These are phyloP conservation scores for Globisporangium viniferum DNA, from an alignment of 352 stramenopile genomes.

Conservation along the genomic window DNA sequence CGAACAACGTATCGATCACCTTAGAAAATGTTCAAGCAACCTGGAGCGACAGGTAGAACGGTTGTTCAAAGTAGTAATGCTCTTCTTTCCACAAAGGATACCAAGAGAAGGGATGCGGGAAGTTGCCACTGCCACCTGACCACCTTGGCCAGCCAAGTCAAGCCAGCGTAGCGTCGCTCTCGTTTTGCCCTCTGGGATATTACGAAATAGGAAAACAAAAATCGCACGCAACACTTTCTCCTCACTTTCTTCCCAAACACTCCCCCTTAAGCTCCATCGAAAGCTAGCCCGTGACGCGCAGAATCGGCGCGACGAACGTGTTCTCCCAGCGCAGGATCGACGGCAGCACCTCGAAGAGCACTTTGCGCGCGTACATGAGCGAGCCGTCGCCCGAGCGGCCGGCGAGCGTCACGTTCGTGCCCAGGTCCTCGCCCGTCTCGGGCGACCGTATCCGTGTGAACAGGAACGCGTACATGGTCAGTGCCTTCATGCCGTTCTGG, in stretches of 20 bases:
- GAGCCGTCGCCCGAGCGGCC: conserved; percentile 28
- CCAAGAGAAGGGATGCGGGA: no score
- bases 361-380: conserved; percentile 31
- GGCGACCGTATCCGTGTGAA: conserved; percentile 22
- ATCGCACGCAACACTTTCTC: background rate
- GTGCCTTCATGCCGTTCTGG: conserved; percentile 16
- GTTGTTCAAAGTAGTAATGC: no score
- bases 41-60: no score
- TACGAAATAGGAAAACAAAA: background rate
- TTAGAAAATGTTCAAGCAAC: no score
- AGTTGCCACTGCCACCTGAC: no score
- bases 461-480: conserved; percentile 38
- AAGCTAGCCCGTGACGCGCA: conserved; percentile 21
- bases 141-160: no score
- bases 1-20: no score
- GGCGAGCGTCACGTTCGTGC: conserved; percentile 29
- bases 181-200: background rate
- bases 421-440: conserved; percentile 8
- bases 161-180: no score
- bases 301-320: conserved; percentile 30
- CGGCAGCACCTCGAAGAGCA: conserved; percentile 33
- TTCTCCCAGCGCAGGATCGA: conserved; percentile 44
- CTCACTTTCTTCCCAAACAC: background rate
- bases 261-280: no score
- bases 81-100: no score